A percentile compares a stretch with the other conserved stretches of the same genome.
phyloP scores from a whole-genome alignment of 176 grass and related monocot species.

The Triticum monococcum region DNA sequence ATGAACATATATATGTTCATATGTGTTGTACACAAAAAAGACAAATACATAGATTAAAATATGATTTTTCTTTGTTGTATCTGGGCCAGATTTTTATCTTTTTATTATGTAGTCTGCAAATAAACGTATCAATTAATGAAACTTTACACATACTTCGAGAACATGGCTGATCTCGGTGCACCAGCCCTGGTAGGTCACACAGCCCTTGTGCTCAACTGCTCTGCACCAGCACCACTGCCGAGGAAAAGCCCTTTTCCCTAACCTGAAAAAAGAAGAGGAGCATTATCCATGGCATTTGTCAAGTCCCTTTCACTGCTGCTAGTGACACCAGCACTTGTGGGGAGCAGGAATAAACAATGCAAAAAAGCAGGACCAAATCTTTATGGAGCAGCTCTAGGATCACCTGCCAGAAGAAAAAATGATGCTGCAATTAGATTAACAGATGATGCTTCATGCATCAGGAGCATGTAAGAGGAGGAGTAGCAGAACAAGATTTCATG shows the following conservation, averaged over 20 bases:
- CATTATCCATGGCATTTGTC: slow-evolving; percentile 14
- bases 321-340: slow-evolving; percentile 49
- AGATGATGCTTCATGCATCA: slow-evolving; percentile 14
- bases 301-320: slow-evolving; percentile 55
- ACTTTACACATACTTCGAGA: no score
- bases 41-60: no score
- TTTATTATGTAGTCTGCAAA: no score
- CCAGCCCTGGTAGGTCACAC: no score
- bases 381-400: slow-evolving; percentile 33
- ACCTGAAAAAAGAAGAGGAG: background rate
- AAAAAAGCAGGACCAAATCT: slow-evolving; percentile 32
- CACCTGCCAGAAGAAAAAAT: slow-evolving; percentile 14
- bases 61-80: no score
- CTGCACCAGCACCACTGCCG: background rate
- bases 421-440: slow-evolving; percentile 22
- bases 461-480: slow-evolving; percentile 22
- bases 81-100: no score
- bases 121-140: no score
- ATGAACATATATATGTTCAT: no score
- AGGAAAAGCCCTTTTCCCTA: background rate
- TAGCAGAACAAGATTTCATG: slow-evolving; percentile 32
- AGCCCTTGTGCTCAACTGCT: background rate
- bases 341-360: slow-evolving; percentile 37
- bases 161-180: no score
- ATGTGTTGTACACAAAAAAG: no score